Conservation (phyloP, 371 early-diverging fungal genomes). For the Zychaea mexicana region DNA sequence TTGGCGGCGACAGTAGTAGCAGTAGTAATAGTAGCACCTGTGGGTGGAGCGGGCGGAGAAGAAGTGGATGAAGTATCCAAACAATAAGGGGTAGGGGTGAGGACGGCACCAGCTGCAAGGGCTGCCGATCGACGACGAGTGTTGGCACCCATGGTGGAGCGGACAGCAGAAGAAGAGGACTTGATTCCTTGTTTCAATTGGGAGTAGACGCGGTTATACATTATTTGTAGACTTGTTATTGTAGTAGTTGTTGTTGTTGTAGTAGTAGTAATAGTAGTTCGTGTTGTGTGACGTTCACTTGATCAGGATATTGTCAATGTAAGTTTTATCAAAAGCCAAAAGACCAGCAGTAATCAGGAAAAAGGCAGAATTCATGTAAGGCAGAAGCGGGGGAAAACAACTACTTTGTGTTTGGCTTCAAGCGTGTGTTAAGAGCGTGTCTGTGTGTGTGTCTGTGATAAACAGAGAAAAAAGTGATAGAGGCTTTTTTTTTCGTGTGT, state of each 20-base stretch:
- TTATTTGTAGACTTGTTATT: constrained; percentile 3
- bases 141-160: constrained; percentile 7
- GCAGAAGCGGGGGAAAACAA: not conserved
- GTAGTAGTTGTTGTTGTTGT: not conserved
- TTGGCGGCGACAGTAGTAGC: not conserved
- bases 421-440: not conserved
- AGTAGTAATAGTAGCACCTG: too few relatives aligned
- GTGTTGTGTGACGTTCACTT: constrained; percentile 44
- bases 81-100: constrained; percentile 3
- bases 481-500: too few relatives aligned
- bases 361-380: constrained; percentile 47
- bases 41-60: not conserved
- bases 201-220: constrained; percentile 24
- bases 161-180: constrained; percentile 19
- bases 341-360: constrained; percentile 53
- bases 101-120: constrained; percentile 1
- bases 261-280: not conserved
- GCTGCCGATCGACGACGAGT: constrained; percentile 8
- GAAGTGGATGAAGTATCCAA: constrained; percentile 13
- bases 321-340: constrained; percentile 50
- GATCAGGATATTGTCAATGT: constrained; percentile 48
- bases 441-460: not conserved
- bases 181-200: constrained; percentile 11
- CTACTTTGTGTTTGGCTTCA: not conserved
- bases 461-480: too few relatives aligned